Percentiles rank a stretch among this genome's conserved stretches.
Conservation (phyloP, 2,329 filamentous ascomycete genomes). For the Calonectria leucothoes region DNA sequence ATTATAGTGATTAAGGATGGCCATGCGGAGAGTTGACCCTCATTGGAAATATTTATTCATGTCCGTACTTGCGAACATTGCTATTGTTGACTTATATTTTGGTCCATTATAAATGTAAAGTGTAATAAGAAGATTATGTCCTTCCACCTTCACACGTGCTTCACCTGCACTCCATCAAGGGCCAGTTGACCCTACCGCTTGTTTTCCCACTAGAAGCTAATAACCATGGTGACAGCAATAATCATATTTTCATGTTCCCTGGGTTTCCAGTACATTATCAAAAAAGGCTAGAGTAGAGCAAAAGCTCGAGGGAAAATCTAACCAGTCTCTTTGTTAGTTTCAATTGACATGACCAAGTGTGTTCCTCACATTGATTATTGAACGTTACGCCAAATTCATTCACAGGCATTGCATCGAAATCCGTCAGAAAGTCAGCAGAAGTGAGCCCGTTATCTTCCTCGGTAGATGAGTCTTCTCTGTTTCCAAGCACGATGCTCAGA, state of each 20-base stretch:
- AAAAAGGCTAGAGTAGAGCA: constrained; percentile 26
- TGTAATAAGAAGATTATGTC: too few relatives aligned
- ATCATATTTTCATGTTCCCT: constrained; percentile 19
- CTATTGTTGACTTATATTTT: too few relatives aligned
- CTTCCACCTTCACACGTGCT: too few relatives aligned
- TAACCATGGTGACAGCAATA: constrained; percentile 11
- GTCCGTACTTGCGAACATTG: too few relatives aligned
- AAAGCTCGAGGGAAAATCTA: constrained; percentile 26
- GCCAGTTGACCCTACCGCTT: too few relatives aligned
- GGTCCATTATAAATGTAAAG: too few relatives aligned
- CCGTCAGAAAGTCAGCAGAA: constrained; percentile 19
- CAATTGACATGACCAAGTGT: constrained; percentile 1
- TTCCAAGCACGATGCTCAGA: constrained; percentile 28
- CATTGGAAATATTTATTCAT: too few relatives aligned
- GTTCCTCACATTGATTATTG: constrained; percentile 30
- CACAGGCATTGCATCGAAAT: constrained; percentile 20
- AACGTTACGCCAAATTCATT: constrained; percentile 17
- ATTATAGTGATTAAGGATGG: too few relatives aligned
- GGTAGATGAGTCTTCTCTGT: constrained; percentile 8
- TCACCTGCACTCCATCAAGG: too few relatives aligned
- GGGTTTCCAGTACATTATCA: constrained; percentile 26
- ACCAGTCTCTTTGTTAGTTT: constrained; percentile 19
- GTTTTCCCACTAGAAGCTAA: too few relatives aligned
- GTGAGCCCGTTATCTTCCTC: constrained; percentile 1
- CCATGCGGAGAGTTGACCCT: too few relatives aligned